Percentiles rank a stretch among this genome's conserved stretches.
Conservation (phyloP, 225 moss, liverwort and hornwort species). For the Sphagnum contortum region DNA sequence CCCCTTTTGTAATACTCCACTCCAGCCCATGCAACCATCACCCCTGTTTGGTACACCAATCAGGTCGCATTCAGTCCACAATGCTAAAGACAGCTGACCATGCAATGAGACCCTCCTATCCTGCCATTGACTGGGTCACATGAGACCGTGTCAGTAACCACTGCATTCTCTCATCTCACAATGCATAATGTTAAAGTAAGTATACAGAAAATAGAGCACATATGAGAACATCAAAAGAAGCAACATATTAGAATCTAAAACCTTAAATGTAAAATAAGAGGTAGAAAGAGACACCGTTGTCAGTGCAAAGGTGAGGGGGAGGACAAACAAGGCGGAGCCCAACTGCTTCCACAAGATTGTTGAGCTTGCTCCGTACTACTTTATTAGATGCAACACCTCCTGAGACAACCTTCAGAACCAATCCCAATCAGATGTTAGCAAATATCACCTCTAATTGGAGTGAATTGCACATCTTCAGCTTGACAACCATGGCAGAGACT, state of each 20-base stretch:
- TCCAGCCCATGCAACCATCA: slow-evolving; percentile 97
- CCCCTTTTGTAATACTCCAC: slow-evolving; percentile 79
- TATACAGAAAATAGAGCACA: no score
- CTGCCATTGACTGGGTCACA: no score
- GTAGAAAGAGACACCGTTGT: slow-evolving; percentile 50
- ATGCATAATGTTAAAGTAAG: no score
- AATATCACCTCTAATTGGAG: no score
- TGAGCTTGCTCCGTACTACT: slow-evolving; percentile 64
- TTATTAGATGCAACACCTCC: slow-evolving; percentile 96
- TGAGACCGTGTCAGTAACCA: no score
- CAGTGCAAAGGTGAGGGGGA: slow-evolving; percentile 92
- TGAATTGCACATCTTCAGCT: no score
- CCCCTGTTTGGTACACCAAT: slow-evolving; percentile 32
- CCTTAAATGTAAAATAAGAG: background rate
- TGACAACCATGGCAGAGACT: background rate
- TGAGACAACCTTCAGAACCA: slow-evolving; percentile 61
- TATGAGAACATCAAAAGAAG: no score
- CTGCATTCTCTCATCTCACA: no score
- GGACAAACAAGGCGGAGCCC: slow-evolving; percentile 87
- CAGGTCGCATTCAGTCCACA: no score
- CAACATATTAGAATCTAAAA: no score
- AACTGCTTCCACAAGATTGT: slow-evolving; percentile 46
- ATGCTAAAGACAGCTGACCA: no score
- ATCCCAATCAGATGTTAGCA: background rate
- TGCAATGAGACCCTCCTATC: no score